Evolutionary conservation across 345 rosid genomes (phyloP), one percentile per base, ranked within the genome.

Genomic region (Eucalyptus cladocalyx): DNA sequence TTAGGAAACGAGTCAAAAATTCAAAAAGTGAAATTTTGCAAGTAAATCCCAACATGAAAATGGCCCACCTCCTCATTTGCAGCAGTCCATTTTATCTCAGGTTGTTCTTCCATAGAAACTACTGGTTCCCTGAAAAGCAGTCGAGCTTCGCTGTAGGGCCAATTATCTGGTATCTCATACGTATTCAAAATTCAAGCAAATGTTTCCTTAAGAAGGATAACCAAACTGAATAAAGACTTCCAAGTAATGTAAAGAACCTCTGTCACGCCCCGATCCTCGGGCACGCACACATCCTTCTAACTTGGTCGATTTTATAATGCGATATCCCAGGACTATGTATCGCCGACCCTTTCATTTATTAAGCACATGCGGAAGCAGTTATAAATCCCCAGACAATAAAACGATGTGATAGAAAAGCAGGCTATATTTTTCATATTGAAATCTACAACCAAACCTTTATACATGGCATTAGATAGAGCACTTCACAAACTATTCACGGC

Each of bases 61-160:
- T 45, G 62, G 90, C 50, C 87, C 56, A 97, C 98, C 94, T 96
- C 98, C 91, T 97, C 96, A 90, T 97, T 98, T 45, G 98, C 96
- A 89, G 97, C 86, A 48, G 91, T 91, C 98, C 99, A 95, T 92
- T 97, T 96, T 54, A 96, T 86, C 88, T 97, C 98, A 83, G 92
- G 93, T 90, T 95, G 93, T 90, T 94, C 96, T 53, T 93, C 94
- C 11, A 90, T 89, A 90, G 93, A 87, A 67, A 95, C 97, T 90
- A 91, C 86, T 45, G 98, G 98, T 90, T 97, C 99, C 91, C 94
- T 96, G 72, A 97, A 97, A 87, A 97, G 96, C 87, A 34, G 86
- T 2, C 94, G 94, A 89, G 98, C 99, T 93, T 95, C 95, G 58
- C 92, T 92, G 89, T 96, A 97, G 72, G 98, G 99, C 99, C 98